Base-by-base conservation (phyloP, 2,329 filamentous ascomycete species). In the Tolypocladium capitatum region DNA sequence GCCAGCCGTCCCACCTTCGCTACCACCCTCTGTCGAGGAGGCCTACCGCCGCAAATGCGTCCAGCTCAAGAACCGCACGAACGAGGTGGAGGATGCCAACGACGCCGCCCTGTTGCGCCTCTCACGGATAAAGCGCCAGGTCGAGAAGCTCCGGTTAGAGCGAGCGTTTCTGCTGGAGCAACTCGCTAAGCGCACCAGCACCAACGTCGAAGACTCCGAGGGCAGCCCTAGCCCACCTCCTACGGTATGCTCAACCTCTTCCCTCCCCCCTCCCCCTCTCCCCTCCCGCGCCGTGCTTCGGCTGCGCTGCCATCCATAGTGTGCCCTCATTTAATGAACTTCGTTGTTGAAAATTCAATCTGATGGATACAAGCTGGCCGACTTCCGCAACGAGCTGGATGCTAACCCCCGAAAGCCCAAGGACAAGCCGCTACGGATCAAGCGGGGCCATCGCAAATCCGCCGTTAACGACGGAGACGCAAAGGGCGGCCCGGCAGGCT, bases 21-120 rank as follows among this genome's bases (percentile, higher is more conserved):
- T 84, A 4, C 88, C 91, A 20, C 91, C 92, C 16, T 94, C 89
- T 16, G 89, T 97, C 53, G 91, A 98, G 68, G 84, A 91, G 63
- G 90, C 91, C 45, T 98, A 97, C 68, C 89, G 92, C 59, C 81
- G 87, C 54, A 97, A 98, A 79, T 97, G 91, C 66, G 88, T 96
- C 62, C 86, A 94, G 58, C 78, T 98, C 21, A 94, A 94, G 69
- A 85, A 87, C 58, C 85, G 92, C 51, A 86, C 92, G 53, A 85
- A 83, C 63, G 90, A 96, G 64, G 87, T 97, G 58, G 90, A 97
- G 64, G 82, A 88, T 51, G 84, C 88, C 60, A 96, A 96, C 64
- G 89, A 95, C 58, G 78, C 85, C 49, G 84, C 87, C 43, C 80
- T 87, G 47, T 72, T 87, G 46, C 84, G 88, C 46, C 84, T 95